Evolutionary conservation across 257 asterid species (phyloP).

Genomic region (Fraxinus quadrangulata): DNA sequence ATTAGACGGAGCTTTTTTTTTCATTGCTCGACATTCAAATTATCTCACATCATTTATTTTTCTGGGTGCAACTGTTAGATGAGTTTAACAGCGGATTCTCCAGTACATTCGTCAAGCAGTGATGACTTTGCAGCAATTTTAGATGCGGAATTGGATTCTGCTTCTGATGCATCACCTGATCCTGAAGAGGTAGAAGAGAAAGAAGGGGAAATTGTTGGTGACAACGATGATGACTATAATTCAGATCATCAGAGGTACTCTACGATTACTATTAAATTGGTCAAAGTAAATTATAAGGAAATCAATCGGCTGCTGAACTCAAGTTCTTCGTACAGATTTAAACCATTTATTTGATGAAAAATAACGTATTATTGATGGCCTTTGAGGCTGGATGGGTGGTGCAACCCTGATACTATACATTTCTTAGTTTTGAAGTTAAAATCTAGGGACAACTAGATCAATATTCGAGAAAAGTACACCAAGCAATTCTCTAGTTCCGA

Average conservation of each 20-base stretch:
- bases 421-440: not conserved
- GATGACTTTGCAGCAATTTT: constrained; percentile 78
- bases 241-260: constrained; percentile 43
- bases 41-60: not conserved
- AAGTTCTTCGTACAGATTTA: not conserved
- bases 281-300: not conserved
- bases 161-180: constrained; percentile 57
- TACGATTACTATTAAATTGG: not conserved
- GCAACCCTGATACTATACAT: not conserved
- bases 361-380: not conserved
- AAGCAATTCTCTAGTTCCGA: not conserved
- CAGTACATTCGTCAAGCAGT: constrained; percentile 77
- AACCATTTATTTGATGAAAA: not conserved
- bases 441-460: not conserved
- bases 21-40: not conserved
- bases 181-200: constrained; percentile 35
- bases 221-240: constrained; percentile 25
- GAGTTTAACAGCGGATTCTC: constrained; percentile 80
- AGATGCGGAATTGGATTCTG: constrained; percentile 65
- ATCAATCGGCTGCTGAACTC: not conserved
- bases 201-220: constrained; percentile 39
- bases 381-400: not conserved
- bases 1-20: not conserved
- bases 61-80: constrained; percentile 46
- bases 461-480: not conserved